Evolutionary conservation across 768 basidiomycete genomes (phyloP), one percentile per base, ranked within the genome.

Genomic region (Termitomyces sp.): DNA sequence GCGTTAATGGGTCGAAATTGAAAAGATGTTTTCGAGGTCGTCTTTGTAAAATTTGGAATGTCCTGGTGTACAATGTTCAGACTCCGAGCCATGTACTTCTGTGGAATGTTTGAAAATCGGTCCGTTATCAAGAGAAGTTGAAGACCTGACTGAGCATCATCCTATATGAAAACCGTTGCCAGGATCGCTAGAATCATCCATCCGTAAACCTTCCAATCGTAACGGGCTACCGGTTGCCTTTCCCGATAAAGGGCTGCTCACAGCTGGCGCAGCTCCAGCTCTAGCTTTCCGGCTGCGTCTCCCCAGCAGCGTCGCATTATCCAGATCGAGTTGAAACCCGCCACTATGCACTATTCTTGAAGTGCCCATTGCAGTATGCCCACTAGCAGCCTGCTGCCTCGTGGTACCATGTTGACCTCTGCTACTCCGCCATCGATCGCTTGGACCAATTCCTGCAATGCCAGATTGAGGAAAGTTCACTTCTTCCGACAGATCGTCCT

Each of bases 221-320:
- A 69, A 47, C 2, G 66, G 66, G 43, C 66, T 68, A n/a, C 65
- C 66, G 37, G 66, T 59, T 5, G 66, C 60, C 50, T 69, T 68
- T 16, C 67, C 69, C 11, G 69, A 69, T 32, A 78, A 62, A 7
- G 78, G 73, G 56, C 75, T 77, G 21, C 62, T 61, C 32, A 73
- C 68, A 38, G 65, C 54, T 19, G 64, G 58, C 11, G 53, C 62
- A 27, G 59, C 65, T 19, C 67, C 65, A 42, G 12, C 59, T 40
- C 53, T 65, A 46, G 53, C 64, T 32, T 73, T 76, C 59, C 73
- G 78, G 62, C 85, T 84, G 57, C 90, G 74, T 62, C 89, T 73
- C 12, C 90, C 93, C 6, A 98, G 78, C 1, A 98, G 72, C 3
- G 96, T 98, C 23, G 97, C 92, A 57, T 81, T 85, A 63, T 90